A percentile compares a stretch with the other conserved stretches of the same genome.
Evolutionary conservation across 2,329 filamentous ascomycete species (phyloP).

Genomic region (Hypoxylon sp.): DNA sequence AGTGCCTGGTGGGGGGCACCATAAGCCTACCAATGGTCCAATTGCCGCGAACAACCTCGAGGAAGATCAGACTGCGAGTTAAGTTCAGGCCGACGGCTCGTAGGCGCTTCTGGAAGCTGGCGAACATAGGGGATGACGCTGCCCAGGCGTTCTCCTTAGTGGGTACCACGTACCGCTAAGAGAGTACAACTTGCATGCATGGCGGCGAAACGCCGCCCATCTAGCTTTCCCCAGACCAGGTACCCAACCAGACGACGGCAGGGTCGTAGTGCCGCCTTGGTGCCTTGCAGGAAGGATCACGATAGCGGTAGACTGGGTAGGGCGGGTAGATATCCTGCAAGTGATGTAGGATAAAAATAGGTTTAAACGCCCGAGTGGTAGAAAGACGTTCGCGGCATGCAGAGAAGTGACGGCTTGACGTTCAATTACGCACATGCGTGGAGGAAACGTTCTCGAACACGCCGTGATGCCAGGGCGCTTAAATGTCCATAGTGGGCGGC

Average conservation of each 20-base stretch:
- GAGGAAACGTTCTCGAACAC: conserved; percentile 49
- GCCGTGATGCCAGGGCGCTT: conserved; percentile 47
- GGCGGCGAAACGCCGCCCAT: conserved; percentile 49
- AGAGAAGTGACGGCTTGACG: conserved; percentile 38
- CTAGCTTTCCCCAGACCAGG: conserved; percentile 40
- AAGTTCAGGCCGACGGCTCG: conserved; percentile 13
- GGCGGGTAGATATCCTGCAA: conserved; percentile 44
- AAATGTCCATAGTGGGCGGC: conserved; percentile 47
- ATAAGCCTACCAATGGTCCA: conserved; percentile 27
- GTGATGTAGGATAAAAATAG: conserved; percentile 46
- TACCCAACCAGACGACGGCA: conserved; percentile 37
- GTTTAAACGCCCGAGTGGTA: conserved; percentile 44
- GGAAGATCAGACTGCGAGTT: conserved; percentile 25
- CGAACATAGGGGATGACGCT: conserved; percentile 27
- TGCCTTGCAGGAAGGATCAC: conserved; percentile 49
- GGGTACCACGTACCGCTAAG: conserved; percentile 25
- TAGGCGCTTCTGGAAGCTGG: conserved; percentile 48
- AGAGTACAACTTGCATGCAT: conserved; percentile 31
- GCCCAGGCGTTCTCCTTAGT: conserved; percentile 25
- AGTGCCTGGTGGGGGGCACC: conserved; percentile 25
- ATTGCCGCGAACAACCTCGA: conserved; percentile 17
- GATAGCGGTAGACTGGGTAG: conserved; percentile 43
- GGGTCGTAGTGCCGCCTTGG: conserved; percentile 36
- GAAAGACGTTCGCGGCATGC: conserved; percentile 14
- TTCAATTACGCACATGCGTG: conserved; percentile 36